Percentiles rank a stretch among this genome's conserved stretches.
These are phyloP conservation scores for Penicillium decumbens DNA, from an alignment of 2,329 filamentous ascomycete species.

Conservation along the genomic window DNA sequence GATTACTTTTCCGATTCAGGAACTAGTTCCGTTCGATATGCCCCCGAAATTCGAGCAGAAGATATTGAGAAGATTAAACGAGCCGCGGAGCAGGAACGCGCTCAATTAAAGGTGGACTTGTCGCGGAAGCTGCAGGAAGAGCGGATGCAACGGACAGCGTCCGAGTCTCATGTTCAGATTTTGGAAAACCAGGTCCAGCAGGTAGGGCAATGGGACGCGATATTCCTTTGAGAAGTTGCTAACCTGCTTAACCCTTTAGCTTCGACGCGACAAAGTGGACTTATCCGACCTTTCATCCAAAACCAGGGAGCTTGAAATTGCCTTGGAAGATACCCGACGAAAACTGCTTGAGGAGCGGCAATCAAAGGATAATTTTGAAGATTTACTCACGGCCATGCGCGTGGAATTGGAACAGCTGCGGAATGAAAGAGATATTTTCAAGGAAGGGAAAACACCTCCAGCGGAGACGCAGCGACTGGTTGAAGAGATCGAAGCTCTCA, in stretches of 20 bases:
- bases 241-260: slow-evolving; percentile 22
- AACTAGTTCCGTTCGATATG: slow-evolving; percentile 74
- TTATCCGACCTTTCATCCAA: slow-evolving; percentile 48
- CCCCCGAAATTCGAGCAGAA: slow-evolving; percentile 55
- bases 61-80: slow-evolving; percentile 80
- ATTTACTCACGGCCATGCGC: slow-evolving; percentile 77
- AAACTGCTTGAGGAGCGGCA: slow-evolving; percentile 79
- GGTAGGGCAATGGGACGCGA: slow-evolving; percentile 33
- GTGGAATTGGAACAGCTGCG: slow-evolving; percentile 74
- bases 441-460: slow-evolving; percentile 76
- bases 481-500: slow-evolving; percentile 72
- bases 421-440: slow-evolving; percentile 77
- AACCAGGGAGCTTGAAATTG: slow-evolving; percentile 71
- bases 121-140: slow-evolving; percentile 86
- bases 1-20: slow-evolving; percentile 98
- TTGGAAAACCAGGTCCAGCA: slow-evolving; percentile 73
- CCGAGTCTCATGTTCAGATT: slow-evolving; percentile 79
- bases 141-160: slow-evolving; percentile 64
- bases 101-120: slow-evolving; percentile 76
- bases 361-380: slow-evolving; percentile 89
- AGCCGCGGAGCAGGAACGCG: slow-evolving; percentile 84
- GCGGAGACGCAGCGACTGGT: slow-evolving; percentile 66
- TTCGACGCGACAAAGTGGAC: slow-evolving; percentile 52
- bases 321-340: slow-evolving; percentile 76
- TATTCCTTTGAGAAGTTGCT: neutral